Evolutionary conservation across 202 grass and related monocot genomes (phyloP).

Genomic region (Miscanthus sacchariflorus): DNA sequence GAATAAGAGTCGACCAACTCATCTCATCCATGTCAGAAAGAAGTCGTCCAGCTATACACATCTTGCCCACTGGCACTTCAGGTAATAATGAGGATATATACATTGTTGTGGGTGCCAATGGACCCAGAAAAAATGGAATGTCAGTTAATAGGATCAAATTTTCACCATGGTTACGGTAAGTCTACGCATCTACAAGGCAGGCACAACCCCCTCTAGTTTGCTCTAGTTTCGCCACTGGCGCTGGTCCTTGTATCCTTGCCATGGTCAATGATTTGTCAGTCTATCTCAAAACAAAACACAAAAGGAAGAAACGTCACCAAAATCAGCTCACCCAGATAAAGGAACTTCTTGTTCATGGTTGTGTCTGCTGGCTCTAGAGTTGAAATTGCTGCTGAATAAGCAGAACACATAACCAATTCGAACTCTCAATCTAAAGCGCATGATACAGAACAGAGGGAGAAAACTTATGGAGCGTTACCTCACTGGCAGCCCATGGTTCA

Average conservation of each 20-base stretch:
- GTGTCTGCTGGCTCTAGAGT: background rate
- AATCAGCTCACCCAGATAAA: background rate
- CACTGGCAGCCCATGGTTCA: constrained; percentile 1
- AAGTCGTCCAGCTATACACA: background rate
- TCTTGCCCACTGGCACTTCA: background rate
- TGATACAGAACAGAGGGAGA: background rate
- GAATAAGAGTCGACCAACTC: background rate
- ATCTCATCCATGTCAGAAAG: too few relatives aligned
- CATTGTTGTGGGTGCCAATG: background rate
- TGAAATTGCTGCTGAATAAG: background rate
- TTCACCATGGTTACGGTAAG: background rate
- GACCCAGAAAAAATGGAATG: background rate
- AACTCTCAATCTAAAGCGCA: background rate
- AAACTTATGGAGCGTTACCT: background rate
- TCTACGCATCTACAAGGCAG: background rate
- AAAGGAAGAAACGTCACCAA: background rate
- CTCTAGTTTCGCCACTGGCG: background rate
- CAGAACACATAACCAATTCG: background rate
- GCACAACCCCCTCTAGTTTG: background rate
- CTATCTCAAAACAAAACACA: background rate
- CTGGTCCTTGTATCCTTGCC: background rate
- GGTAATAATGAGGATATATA: background rate
- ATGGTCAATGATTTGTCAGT: background rate
- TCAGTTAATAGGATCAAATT: background rate
- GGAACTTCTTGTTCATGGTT: background rate